A percentile compares a stretch with the other conserved stretches of the same genome.
These are phyloP conservation scores for Cutaneotrichosporon curvatum DNA, from an alignment of 1,284 basidiomycete species.

Conservation along the genomic window DNA sequence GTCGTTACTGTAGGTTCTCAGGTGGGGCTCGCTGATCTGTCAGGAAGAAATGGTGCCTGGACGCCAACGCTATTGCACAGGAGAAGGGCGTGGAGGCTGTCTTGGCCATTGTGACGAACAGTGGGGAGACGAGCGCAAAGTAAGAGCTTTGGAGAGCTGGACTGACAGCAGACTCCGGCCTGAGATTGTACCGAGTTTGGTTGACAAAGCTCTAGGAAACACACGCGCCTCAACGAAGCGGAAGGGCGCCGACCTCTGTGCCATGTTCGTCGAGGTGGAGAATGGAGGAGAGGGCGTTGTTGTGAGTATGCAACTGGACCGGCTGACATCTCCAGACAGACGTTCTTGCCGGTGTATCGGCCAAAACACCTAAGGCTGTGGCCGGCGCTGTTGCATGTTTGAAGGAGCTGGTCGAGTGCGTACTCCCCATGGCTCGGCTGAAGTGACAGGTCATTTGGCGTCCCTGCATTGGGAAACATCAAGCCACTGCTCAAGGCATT, in stretches of 20 bases:
- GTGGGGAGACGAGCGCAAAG: slow-evolving; percentile 75
- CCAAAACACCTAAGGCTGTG: slow-evolving; percentile 93
- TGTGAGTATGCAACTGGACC: slow-evolving; percentile 54
- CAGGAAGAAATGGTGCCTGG: slow-evolving; percentile 79
- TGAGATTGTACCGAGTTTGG: slow-evolving; percentile 74
- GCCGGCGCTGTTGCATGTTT: slow-evolving; percentile 71
- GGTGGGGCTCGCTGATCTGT: neutral
- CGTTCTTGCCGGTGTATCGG: slow-evolving; percentile 71
- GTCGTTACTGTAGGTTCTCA: slow-evolving; percentile 26
- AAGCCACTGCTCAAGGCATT: slow-evolving; percentile 73
- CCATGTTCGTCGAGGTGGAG: slow-evolving; percentile 91
- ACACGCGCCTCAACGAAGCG: slow-evolving; percentile 84
- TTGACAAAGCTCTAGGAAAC: slow-evolving; percentile 94
- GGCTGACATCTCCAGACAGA: slow-evolving; percentile 56
- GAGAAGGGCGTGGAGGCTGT: slow-evolving; percentile 91
- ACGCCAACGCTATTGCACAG: slow-evolving; percentile 94
- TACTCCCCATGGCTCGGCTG: slow-evolving; percentile 4
- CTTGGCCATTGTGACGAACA: slow-evolving; percentile 76
- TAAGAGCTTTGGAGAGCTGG: slow-evolving; percentile 15
- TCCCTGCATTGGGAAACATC: slow-evolving; percentile 65
- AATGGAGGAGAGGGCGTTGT: slow-evolving; percentile 80
- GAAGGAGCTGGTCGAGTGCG: slow-evolving; percentile 67
- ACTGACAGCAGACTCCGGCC: slow-evolving; percentile 51
- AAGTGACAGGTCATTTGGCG: slow-evolving; percentile 65
- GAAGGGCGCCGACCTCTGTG: slow-evolving; percentile 74